Evolutionary conservation across 2,329 filamentous ascomycete genomes (phyloP).

Genomic region (Curvularia verruculosa): DNA sequence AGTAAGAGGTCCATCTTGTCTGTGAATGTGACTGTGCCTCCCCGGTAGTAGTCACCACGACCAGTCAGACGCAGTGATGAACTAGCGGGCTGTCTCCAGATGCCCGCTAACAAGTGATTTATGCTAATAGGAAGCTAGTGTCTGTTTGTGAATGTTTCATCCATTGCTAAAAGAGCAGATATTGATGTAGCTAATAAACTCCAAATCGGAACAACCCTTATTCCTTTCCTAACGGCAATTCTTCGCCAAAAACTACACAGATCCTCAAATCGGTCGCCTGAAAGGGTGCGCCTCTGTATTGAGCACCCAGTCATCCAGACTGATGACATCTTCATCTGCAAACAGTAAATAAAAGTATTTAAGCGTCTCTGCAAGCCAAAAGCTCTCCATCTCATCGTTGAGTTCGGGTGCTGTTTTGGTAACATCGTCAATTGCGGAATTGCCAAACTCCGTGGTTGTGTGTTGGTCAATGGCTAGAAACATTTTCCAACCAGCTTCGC

Average conservation of each 20-base stretch:
- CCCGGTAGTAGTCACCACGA: too few relatives aligned
- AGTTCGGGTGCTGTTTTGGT: constrained; percentile 55
- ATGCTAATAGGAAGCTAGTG: too few relatives aligned
- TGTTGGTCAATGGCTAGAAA: constrained; percentile 67
- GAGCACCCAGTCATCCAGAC: constrained; percentile 70
- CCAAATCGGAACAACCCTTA: too few relatives aligned
- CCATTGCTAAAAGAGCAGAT: too few relatives aligned
- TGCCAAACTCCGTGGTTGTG: constrained; percentile 67
- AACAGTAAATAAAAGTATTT: constrained; percentile 72
- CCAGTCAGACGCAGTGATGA: too few relatives aligned
- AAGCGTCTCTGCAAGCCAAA: constrained; percentile 73
- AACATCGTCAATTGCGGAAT: constrained; percentile 71
- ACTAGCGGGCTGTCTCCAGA: too few relatives aligned
- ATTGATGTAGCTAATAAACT: too few relatives aligned
- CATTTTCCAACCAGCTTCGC: constrained; percentile 76
- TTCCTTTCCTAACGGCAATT: too few relatives aligned
- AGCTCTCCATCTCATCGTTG: constrained; percentile 74
- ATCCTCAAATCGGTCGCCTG: constrained; percentile 28
- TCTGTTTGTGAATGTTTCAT: too few relatives aligned
- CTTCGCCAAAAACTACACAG: neutral
- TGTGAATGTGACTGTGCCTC: too few relatives aligned
- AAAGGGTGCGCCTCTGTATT: constrained; percentile 57
- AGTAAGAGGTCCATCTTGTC: too few relatives aligned
- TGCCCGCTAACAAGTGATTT: too few relatives aligned
- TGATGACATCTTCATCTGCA: constrained; percentile 63